Evolutionary conservation across 768 basidiomycete species (phyloP).

Genomic region (Phlebiopsis gigantea): DNA sequence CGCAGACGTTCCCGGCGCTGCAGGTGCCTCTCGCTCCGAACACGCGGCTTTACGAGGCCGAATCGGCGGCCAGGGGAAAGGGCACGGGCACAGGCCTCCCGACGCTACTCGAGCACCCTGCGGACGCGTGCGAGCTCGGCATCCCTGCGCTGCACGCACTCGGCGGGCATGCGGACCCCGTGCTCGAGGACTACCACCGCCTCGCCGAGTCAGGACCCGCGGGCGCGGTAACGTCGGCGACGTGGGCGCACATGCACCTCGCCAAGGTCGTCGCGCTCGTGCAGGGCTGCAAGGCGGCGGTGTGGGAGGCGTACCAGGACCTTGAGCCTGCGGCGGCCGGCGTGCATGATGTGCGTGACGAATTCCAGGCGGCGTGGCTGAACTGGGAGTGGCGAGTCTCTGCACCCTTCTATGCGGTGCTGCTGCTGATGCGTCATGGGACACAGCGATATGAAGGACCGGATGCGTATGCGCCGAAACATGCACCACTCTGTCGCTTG

Average conservation of each 20-base stretch:
- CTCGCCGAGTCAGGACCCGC: constrained; percentile 10
- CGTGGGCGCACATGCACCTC: constrained; percentile 62
- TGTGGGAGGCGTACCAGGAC: constrained; percentile 58
- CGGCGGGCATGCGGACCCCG: not conserved
- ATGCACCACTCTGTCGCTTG: constrained; percentile 45
- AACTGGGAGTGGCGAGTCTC: constrained; percentile 63
- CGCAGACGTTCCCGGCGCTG: constrained; percentile 43
- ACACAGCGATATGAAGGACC: constrained; percentile 77
- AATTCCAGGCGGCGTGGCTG: constrained; percentile 62
- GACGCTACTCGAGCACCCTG: not conserved
- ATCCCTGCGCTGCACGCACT: constrained; percentile 1
- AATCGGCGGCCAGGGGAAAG: not conserved
- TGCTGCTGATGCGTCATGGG: not conserved
- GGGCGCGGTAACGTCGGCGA: constrained; percentile 29
- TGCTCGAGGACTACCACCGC: constrained; percentile 4
- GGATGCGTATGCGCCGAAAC: constrained; percentile 53
- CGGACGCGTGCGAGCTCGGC: not conserved
- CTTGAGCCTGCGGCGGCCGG: constrained; percentile 28
- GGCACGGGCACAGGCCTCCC: not conserved
- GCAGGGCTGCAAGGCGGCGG: constrained; percentile 60
- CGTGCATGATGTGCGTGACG: constrained; percentile 33
- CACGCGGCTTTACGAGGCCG: constrained; percentile 21
- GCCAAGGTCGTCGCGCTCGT: constrained; percentile 53
- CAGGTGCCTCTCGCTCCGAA: constrained; percentile 54
- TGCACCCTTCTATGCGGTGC: constrained; percentile 7